Conservation (phyloP, 108 stramenopile genomes). For the Licmophora abbreviata region DNA sequence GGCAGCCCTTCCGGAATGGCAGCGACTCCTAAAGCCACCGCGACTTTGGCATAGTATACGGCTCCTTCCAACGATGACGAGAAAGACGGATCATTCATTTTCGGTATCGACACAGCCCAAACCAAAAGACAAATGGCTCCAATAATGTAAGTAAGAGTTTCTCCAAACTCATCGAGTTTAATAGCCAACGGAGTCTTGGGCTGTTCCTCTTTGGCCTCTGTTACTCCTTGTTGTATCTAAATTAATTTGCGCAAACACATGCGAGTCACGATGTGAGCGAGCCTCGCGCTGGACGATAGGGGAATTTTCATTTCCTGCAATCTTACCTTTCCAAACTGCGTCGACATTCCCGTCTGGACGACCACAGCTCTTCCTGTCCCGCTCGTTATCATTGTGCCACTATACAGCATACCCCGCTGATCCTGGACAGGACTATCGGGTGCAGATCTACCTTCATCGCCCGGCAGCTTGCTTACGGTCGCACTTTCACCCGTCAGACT, state of each 20-base stretch:
- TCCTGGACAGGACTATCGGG: conserved; percentile 31
- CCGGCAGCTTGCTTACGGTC: conserved; percentile 60
- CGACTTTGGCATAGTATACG: conserved; percentile 95
- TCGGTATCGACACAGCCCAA: conserved; percentile 87
- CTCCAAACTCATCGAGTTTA: conserved; percentile 94
- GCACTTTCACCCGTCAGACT: conserved; percentile 79
- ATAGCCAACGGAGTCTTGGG: conserved; percentile 90
- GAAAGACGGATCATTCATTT: conserved; percentile 82
- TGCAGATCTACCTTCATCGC: conserved; percentile 20
- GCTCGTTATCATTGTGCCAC: conserved; percentile 88
- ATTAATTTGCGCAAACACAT: neutral
- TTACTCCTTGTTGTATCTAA: conserved; percentile 76
- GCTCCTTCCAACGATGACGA: conserved; percentile 61
- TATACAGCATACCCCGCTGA: conserved; percentile 85
- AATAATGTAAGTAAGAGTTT: conserved; percentile 87
- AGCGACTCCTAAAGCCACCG: conserved; percentile 96
- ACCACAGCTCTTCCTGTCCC: conserved; percentile 89
- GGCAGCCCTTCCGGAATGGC: conserved; percentile 99
- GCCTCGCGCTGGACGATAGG: neutral
- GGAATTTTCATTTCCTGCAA: neutral
- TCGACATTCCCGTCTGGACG: conserved; percentile 84
- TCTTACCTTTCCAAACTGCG: conserved; percentile 83
- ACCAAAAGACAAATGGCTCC: conserved; percentile 87
- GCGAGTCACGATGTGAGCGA: neutral
- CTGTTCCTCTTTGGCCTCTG: conserved; percentile 54